These are phyloP conservation scores for Guillardia theta DNA, from an alignment of 78 protist genomes.

Conservation along the genomic window DNA sequence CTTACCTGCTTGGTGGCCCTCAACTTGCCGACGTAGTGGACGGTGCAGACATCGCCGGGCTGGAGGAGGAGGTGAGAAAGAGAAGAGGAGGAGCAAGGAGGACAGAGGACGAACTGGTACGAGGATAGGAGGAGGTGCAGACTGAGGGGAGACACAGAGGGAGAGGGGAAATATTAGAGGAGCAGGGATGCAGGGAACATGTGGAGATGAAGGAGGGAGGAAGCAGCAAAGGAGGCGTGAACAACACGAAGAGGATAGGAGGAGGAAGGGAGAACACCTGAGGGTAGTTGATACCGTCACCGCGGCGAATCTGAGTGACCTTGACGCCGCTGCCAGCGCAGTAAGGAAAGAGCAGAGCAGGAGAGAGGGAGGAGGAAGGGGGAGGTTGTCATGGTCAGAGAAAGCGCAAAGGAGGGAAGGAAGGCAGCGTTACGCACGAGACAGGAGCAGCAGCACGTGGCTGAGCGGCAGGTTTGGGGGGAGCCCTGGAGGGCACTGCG, in stretches of 20 bases:
- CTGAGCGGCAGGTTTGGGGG: not conserved
- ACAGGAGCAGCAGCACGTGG: not conserved
- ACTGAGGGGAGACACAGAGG: not conserved
- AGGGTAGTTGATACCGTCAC: not conserved
- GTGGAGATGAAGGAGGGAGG: not conserved
- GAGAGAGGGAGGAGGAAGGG: not conserved
- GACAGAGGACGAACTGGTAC: too few species aligned
- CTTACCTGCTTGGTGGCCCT: not conserved
- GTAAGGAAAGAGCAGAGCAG: not conserved
- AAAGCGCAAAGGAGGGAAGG: not conserved
- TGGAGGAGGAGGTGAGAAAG: too few species aligned
- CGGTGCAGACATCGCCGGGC: not conserved
- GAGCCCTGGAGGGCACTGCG: not conserved
- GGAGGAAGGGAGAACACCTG: too few species aligned
- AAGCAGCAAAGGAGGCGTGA: not conserved
- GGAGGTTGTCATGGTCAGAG: not conserved
- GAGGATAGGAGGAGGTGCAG: too few species aligned
- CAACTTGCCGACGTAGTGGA: constrained; percentile 39
- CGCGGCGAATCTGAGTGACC: not conserved
- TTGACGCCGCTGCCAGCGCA: not conserved
- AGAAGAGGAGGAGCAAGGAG: too few species aligned
- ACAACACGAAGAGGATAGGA: not conserved
- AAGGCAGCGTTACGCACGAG: not conserved
- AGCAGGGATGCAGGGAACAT: not conserved
- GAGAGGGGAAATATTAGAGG: not conserved